Percentiles rank a stretch among this genome's conserved stretches.
phyloP scores from a whole-genome alignment of 2,329 filamentous ascomycete species.

The Stachybotrys chartarum region DNA sequence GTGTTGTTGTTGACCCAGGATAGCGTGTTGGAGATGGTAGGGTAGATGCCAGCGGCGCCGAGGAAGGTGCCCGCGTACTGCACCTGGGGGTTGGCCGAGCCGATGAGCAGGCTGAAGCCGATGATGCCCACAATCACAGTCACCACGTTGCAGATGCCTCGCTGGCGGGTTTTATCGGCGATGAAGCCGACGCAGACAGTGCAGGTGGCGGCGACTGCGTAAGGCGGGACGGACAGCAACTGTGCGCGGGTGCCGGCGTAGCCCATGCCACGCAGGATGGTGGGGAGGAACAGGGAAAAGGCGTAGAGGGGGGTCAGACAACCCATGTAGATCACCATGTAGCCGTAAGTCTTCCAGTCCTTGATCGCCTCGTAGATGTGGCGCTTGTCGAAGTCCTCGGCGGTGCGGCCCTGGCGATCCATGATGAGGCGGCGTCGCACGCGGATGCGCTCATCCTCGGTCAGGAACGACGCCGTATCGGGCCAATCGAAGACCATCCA shows the following conservation, averaged over 20 bases:
- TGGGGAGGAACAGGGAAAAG: conserved; percentile 49
- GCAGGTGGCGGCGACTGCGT: conserved; percentile 52
- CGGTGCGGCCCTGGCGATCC: conserved; percentile 61
- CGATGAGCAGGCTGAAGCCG: conserved; percentile 62
- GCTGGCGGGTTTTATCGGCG: conserved; percentile 55
- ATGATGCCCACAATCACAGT: conserved; percentile 53
- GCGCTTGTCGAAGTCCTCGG: conserved; percentile 62
- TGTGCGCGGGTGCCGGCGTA: conserved; percentile 36
- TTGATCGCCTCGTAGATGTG: conserved; percentile 64
- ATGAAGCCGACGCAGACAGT: conserved; percentile 58
- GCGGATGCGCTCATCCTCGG: conserved; percentile 55
- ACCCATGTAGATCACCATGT: conserved; percentile 41
- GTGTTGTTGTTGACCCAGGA: conserved; percentile 66
- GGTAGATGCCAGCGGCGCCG: conserved; percentile 65
- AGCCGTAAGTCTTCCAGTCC: conserved; percentile 67
- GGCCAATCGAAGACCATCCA: conserved; percentile 77
- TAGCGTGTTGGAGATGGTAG: conserved; percentile 63
- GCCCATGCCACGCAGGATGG: conserved; percentile 38
- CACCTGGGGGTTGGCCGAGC: conserved; percentile 41
- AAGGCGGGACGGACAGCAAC: conserved; percentile 51
- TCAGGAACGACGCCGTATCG: conserved; percentile 63
- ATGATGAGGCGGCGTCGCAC: conserved; percentile 60
- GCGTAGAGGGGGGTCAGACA: conserved; percentile 42
- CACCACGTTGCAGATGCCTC: conserved; percentile 62
- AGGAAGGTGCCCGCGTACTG: conserved; percentile 66